Evolutionary conservation across 2,329 filamentous ascomycete species (phyloP), one percentile per base, ranked within the genome.

Genomic region (Fusarium protoensiforme): DNA sequence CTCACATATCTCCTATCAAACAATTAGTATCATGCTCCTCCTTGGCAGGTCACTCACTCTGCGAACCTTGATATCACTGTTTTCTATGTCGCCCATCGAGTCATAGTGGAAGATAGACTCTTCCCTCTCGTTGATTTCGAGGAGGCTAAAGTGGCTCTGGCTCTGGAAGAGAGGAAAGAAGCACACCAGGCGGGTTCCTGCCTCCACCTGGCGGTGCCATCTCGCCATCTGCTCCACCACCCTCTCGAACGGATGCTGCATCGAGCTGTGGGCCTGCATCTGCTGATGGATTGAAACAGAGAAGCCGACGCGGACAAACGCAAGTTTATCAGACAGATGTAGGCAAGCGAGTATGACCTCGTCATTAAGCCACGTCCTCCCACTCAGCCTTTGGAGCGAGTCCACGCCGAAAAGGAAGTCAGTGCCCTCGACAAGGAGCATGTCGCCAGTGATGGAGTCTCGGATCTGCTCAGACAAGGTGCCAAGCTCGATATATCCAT

Each of bases 271-370:
- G 24, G 18, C 31, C 56, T 39, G 14, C 4, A 41, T n/a, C 27
- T 68, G 41, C 43, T 51, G n/a, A 43, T 73, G 39, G 20, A 67
- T 61, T 13, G 61, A 61, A 33, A 71, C 51, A 27, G 48, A 73
- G 57, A 66, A 65, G n/a, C 61, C 53, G 41, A 71, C 51, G 20
- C 38, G 39, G 14, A 71, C 31, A 35, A 59, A 73, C 9, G 48
- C 7, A 11, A 64, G 22, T 33, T 65, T 73, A 16, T 65, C 57
- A 27, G 59, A 71, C 27, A 73, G 20, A 22, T 69, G 56, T 51
- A 72, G 59, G 39, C 36, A 72, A 33, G 66, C 51, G 24, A 64
- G 41, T 56, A 69, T 57, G 16, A 56, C 20, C n/a, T 39, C 24
- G 5, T 27, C 36, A 9, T 59, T 59, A 20, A 39, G 35, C 29